These are phyloP conservation scores for Kurtzmaniella fragi DNA, from an alignment of 805 yeast species.

Conservation along the genomic window DNA sequence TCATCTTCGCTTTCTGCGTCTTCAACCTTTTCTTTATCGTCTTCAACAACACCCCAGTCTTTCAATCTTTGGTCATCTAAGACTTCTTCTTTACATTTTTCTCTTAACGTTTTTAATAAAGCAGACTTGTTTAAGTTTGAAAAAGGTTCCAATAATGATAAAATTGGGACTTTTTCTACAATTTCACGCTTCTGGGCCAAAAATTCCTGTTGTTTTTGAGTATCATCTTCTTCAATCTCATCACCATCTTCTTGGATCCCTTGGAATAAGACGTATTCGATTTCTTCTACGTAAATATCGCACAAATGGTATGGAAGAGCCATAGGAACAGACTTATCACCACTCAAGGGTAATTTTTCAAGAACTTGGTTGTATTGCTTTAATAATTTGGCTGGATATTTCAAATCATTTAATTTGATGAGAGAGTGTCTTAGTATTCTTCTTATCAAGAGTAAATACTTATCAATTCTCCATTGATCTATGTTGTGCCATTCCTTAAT, in stretches of 20 bases:
- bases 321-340: constrained; percentile 55
- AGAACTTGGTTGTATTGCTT: constrained; percentile 41
- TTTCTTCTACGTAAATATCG: constrained; percentile 81
- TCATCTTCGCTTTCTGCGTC: constrained; percentile 16
- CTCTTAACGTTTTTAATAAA: constrained; percentile 57
- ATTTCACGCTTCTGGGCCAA: constrained; percentile 24
- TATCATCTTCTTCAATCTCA: constrained; percentile 22
- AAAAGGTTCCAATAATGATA: constrained; percentile 56
- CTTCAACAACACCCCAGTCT: constrained; percentile 54
- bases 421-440: constrained; percentile 65
- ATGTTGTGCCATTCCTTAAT: constrained; percentile 77
- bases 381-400: constrained; percentile 52
- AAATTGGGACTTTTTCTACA: constrained; percentile 47
- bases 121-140: constrained; percentile 43
- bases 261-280: constrained; percentile 59
- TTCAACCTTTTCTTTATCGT: constrained; percentile 14
- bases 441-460: constrained; percentile 77
- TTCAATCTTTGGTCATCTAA: constrained; percentile 57
- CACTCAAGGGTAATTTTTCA: constrained; percentile 47
- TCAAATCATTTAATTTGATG: constrained; percentile 44
- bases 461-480: constrained; percentile 85
- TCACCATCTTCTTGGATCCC: constrained; percentile 43
- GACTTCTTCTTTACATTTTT: constrained; percentile 61
- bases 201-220: constrained; percentile 29
- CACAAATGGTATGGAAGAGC: constrained; percentile 82